phyloP scores from a whole-genome alignment of 2,329 filamentous ascomycete species.

The Aspergillus sp. region DNA sequence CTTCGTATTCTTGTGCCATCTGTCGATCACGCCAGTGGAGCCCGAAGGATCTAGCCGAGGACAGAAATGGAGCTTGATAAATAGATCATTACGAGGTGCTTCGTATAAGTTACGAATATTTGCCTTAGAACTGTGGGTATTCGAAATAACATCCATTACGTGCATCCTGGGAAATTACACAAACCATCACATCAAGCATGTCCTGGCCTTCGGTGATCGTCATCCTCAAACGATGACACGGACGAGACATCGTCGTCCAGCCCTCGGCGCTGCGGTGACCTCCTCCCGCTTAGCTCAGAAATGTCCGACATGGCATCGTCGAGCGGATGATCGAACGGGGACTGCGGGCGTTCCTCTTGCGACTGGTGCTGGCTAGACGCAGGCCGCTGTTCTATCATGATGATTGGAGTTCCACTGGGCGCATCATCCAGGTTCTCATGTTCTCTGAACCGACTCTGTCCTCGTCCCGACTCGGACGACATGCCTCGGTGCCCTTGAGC shows the following conservation, averaged over 20 bases:
- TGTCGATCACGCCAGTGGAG: too few species aligned
- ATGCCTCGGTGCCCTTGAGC: neutral
- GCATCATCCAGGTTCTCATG: neutral
- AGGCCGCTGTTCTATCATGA: neutral
- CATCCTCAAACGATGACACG: conserved; percentile 30
- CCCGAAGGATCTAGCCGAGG: too few species aligned
- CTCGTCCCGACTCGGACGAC: neutral
- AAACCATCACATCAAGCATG: too few species aligned
- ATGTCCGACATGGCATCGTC: conserved; percentile 28
- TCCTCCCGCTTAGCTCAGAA: conserved; percentile 18
- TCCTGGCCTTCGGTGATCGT: conserved; percentile 4
- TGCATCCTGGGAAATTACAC: too few species aligned
- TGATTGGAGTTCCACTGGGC: neutral
- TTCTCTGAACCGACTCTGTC: conserved; percentile 2
- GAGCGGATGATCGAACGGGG: conserved; percentile 23
- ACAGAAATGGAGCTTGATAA: too few species aligned
- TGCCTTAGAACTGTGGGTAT: neutral
- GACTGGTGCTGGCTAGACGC: neutral
- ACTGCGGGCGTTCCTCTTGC: conserved; percentile 11
- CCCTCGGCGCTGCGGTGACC: conserved; percentile 11
- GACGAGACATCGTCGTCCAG: conserved; percentile 30
- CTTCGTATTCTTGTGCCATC: too few species aligned
- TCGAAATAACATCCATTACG: too few species aligned
- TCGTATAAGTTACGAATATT: too few species aligned
- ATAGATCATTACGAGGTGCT: too few species aligned